Evolutionary conservation across 23 red algal genomes (phyloP).

Genomic region (Gracilaria vermiculophylla): DNA sequence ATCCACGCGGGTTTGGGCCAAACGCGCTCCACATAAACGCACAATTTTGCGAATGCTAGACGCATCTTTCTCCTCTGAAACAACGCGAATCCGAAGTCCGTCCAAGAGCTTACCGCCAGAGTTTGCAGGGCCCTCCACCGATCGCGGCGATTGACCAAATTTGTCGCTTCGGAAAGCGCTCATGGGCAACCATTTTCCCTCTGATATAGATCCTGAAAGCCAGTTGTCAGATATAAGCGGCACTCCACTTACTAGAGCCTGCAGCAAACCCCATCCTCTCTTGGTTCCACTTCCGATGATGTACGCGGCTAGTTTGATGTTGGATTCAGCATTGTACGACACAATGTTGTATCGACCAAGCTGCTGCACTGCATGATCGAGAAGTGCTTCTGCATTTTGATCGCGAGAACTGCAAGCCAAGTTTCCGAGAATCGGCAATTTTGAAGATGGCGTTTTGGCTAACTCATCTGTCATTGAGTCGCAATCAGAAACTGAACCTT

Average conservation of each 20-base stretch:
- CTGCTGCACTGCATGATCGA: slow-evolving; percentile 68
- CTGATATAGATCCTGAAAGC: slow-evolving; percentile 57
- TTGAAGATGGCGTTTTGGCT: background rate
- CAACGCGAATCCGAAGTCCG: slow-evolving; percentile 26
- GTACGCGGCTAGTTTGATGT: slow-evolving; percentile 16
- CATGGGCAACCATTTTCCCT: slow-evolving; percentile 58
- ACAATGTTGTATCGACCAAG: slow-evolving; percentile 42
- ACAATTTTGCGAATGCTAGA: slow-evolving; percentile 45
- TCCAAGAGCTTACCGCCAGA: slow-evolving; percentile 14
- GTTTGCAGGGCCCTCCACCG: background rate
- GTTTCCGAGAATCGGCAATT: slow-evolving; percentile 16
- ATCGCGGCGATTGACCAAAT: slow-evolving; percentile 59
- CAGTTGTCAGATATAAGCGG: slow-evolving; percentile 50
- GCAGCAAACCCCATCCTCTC: slow-evolving; percentile 56
- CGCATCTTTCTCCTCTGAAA: slow-evolving; percentile 36
- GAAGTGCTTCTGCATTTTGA: slow-evolving; percentile 21
- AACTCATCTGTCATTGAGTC: background rate
- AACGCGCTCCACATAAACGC: slow-evolving; percentile 21
- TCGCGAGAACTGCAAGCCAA: slow-evolving; percentile 61
- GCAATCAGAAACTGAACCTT: background rate
- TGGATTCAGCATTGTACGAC: slow-evolving; percentile 20
- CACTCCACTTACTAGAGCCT: slow-evolving; percentile 32
- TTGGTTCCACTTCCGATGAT: slow-evolving; percentile 62
- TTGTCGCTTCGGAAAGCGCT: slow-evolving; percentile 25
- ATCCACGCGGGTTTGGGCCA: slow-evolving; percentile 55